Base-by-base conservation (phyloP, 257 asterid genomes). In the Scutellaria barbata region DNA sequence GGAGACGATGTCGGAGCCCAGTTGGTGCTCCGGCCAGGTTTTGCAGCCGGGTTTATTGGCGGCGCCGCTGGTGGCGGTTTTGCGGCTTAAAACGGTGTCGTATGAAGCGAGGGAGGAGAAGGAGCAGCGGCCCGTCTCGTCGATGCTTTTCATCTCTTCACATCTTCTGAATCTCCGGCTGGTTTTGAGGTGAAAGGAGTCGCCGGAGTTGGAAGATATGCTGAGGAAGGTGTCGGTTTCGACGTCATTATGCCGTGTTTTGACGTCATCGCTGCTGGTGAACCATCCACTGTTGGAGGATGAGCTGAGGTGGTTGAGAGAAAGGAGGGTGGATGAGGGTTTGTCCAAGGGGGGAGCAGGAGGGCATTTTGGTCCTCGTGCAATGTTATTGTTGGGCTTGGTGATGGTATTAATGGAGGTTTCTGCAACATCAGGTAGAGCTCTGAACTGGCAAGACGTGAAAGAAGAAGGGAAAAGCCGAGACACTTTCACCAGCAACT, bases 401-500 rank as follows among this genome's bases (percentile, higher is more conserved):
- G 66, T 37, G 53, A 75, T n/a, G 10, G 59, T 58, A 45, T 50
- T 40, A 25, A 51, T 41, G 73, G 41, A 18, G 66, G 83, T 60
- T 1, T 87, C 75, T 58, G 84, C 84, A 13, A 86, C 90, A 43
- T 87, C 92, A n/a, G n/a, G n/a, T n/a, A n/a, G n/a, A n/a, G n/a
- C n/a, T 51, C 81, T 70, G 58, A 62, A 74, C 1, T 84, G 84
- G 83, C 95, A 89, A 35, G 89, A 89, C 25, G 81, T 71, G 68
- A 86, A 72, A 9, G 95, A 87, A 47, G 96, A 86, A 80, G 90
- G 89, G 10, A 88, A 62, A 52, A 86, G 72, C n/a, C 89, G 83
- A 66, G 85, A 82, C 71, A 90, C 61, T 72, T 66, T 89, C 63
- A 82, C 73, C 25, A 79, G 57, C 8, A 83, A 59, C 10, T 78